These are phyloP conservation scores for Mortierella claussenii DNA, from an alignment of 192 early-diverging fungal genomes.

Conservation along the genomic window DNA sequence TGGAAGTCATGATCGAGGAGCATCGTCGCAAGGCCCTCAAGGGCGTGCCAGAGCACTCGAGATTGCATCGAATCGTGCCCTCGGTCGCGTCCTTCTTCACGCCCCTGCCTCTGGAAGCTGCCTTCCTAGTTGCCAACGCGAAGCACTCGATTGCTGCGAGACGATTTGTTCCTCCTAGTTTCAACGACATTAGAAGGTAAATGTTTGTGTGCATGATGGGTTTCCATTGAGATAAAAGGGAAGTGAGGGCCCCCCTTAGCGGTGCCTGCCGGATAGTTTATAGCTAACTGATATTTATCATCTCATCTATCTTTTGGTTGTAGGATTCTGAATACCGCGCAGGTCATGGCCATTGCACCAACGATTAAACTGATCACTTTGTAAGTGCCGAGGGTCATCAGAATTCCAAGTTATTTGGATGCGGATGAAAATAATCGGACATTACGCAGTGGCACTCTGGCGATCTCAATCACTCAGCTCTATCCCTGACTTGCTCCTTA, in stretches of 20 bases:
- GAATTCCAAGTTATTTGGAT: no score
- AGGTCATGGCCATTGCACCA: slow-evolving; percentile 79
- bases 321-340: slow-evolving; percentile 90
- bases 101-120: slow-evolving; percentile 74
- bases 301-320: background rate
- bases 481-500: background rate
- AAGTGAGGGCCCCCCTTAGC: no score
- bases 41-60: slow-evolving; percentile 73
- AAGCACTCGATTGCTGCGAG: slow-evolving; percentile 78
- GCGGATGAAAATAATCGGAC: background rate
- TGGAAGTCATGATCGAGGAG: slow-evolving; percentile 83
- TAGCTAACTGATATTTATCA: background rate
- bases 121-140: slow-evolving; percentile 77
- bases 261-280: no score
- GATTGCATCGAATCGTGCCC: slow-evolving; percentile 83
- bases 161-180: slow-evolving; percentile 87
- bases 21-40: slow-evolving; percentile 35
- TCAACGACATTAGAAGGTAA: slow-evolving; percentile 88
- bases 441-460: no score
- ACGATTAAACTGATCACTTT: slow-evolving; percentile 85
- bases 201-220: background rate
- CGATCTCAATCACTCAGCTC: no score
- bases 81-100: slow-evolving; percentile 89
- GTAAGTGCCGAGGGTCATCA: slow-evolving; percentile 57
- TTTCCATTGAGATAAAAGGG: no score